Conservation (phyloP, 169 alveolate genomes). For the Plasmodium relictum region DNA sequence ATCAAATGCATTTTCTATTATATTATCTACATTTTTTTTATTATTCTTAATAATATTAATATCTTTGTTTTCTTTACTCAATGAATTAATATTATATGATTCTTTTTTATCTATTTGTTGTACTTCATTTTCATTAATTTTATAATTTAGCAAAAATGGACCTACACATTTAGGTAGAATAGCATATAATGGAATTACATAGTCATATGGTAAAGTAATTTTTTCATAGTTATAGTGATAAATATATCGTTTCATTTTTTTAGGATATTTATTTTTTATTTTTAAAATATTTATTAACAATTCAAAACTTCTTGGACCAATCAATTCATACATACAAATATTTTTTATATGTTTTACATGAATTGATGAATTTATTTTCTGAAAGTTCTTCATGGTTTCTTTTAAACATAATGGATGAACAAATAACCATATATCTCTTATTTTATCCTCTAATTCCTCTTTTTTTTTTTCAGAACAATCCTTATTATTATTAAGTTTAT, state of each 20-base stretch:
- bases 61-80: background rate
- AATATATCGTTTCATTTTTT: constrained; percentile 5
- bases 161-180: constrained; percentile 49
- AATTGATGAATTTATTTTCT: constrained; percentile 6
- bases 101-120: background rate
- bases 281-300: constrained; percentile 43
- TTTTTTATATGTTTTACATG: constrained; percentile 58
- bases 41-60: background rate
- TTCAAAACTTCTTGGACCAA: constrained; percentile 52
- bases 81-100: background rate
- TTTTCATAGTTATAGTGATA: constrained; percentile 47
- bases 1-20: constrained; percentile 28
- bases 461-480: constrained; percentile 1
- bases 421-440: constrained; percentile 66
- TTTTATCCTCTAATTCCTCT: background rate
- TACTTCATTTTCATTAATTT: constrained; percentile 3
- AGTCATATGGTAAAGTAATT: constrained; percentile 58
- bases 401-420: constrained; percentile 54
- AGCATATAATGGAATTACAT: constrained; percentile 62
- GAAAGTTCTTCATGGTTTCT: constrained; percentile 15
- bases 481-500: constrained; percentile 5
- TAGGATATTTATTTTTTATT: constrained; percentile 29
- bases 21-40: background rate
- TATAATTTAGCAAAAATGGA: constrained; percentile 43
- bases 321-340: constrained; percentile 74